A percentile compares a stretch with the other conserved stretches of the same genome.
phyloP scores from a whole-genome alignment of 2,329 filamentous ascomycete genomes.

The Sporothrix humicola region DNA sequence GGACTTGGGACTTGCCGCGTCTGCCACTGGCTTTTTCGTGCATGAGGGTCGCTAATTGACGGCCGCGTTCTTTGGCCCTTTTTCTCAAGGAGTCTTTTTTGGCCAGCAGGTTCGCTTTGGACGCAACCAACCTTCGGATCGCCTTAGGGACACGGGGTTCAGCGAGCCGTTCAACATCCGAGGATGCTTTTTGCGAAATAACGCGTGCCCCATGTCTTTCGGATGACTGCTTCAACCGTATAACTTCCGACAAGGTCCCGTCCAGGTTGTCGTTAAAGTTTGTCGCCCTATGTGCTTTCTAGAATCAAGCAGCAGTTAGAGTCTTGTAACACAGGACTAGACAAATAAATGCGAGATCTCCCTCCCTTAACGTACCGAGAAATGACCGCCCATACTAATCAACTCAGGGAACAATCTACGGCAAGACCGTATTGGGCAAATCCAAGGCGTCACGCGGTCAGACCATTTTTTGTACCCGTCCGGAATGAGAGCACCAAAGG shows the following conservation, averaged over 20 bases:
- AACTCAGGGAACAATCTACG: slow-evolving; percentile 25
- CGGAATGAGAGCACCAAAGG: slow-evolving; percentile 29
- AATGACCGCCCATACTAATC: slow-evolving; percentile 31
- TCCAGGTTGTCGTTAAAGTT: slow-evolving; percentile 36
- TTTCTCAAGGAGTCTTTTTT: neutral
- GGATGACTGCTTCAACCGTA: neutral
- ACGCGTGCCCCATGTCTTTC: slow-evolving; percentile 1
- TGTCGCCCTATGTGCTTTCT: slow-evolving; percentile 24
- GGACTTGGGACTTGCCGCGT: neutral
- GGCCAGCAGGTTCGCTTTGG: neutral
- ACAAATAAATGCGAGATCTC: too few relatives aligned
- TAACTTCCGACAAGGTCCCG: slow-evolving; percentile 28
- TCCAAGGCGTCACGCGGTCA: slow-evolving; percentile 23
- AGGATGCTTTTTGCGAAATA: slow-evolving; percentile 22
- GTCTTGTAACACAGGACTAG: too few relatives aligned
- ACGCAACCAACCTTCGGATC: neutral
- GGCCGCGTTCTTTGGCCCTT: neutral
- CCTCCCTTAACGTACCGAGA: slow-evolving; percentile 16
- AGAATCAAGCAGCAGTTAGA: neutral
- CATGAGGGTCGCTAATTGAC: too few relatives aligned
- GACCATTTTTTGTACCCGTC: slow-evolving; percentile 28
- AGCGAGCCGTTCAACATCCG: neutral
- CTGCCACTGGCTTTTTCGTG: neutral
- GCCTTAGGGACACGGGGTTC: neutral
- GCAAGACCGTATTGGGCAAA: slow-evolving; percentile 36